These are phyloP conservation scores for Cryptosporidium canis DNA, from an alignment of 169 alveolate species.

Conservation along the genomic window DNA sequence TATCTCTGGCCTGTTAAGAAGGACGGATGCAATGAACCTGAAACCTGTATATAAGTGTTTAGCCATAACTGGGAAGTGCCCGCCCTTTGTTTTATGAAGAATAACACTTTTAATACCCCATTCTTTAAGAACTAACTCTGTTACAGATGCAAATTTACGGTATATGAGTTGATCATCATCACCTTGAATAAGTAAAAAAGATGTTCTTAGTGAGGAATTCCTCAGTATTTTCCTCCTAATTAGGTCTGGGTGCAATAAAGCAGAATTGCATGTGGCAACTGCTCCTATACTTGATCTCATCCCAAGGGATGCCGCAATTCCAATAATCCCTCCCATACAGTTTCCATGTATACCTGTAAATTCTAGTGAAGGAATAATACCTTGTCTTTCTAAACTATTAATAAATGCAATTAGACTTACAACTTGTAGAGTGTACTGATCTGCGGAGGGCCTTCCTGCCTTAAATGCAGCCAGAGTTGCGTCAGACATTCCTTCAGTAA, in stretches of 20 bases:
- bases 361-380: slow-evolving; percentile 51
- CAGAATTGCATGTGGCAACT: slow-evolving; percentile 53
- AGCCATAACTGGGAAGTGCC: slow-evolving; percentile 48
- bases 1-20: slow-evolving; percentile 47
- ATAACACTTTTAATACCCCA: slow-evolving; percentile 65
- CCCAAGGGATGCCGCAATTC: slow-evolving; percentile 62
- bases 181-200: slow-evolving; percentile 53
- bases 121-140: slow-evolving; percentile 18
- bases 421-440: not conserved
- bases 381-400: slow-evolving; percentile 39
- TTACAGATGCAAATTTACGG: slow-evolving; percentile 29
- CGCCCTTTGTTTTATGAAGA: slow-evolving; percentile 34
- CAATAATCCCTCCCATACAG: slow-evolving; percentile 67
- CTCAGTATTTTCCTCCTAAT: slow-evolving; percentile 55
- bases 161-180: slow-evolving; percentile 25
- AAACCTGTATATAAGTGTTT: slow-evolving; percentile 60
- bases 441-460: slow-evolving; percentile 49
- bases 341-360: slow-evolving; percentile 58
- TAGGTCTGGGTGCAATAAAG: slow-evolving; percentile 55
- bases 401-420: slow-evolving; percentile 62
- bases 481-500: slow-evolving; percentile 5
- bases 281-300: slow-evolving; percentile 55
- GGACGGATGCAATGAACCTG: slow-evolving; percentile 65
- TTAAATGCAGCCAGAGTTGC: slow-evolving; percentile 22
- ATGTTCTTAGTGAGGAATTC: slow-evolving; percentile 3